phyloP scores from a whole-genome alignment of 805 yeast genomes.

The Huiozyma sinensis region DNA sequence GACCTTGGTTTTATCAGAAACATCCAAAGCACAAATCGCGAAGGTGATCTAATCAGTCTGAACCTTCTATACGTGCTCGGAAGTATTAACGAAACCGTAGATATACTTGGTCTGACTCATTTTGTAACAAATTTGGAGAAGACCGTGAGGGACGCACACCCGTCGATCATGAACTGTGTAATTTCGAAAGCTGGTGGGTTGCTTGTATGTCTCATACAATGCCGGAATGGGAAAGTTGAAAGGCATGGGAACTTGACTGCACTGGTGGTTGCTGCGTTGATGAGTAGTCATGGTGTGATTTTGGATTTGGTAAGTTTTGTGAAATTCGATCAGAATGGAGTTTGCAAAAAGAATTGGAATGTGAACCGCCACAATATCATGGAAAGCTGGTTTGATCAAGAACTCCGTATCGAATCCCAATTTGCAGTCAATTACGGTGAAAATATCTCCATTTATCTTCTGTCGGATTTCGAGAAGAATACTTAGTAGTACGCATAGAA shows the following conservation, averaged over 20 bases:
- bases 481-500: neutral
- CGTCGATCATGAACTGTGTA: conserved; percentile 40
- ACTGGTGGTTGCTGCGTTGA: conserved; percentile 63
- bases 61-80: conserved; percentile 84
- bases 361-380: conserved; percentile 68
- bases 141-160: conserved; percentile 46
- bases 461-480: conserved; percentile 41
- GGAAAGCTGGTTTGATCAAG: conserved; percentile 41
- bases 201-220: conserved; percentile 64
- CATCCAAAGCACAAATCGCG: conserved; percentile 36
- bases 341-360: conserved; percentile 39
- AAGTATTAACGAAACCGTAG: conserved; percentile 75
- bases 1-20: conserved; percentile 88
- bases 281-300: conserved; percentile 72
- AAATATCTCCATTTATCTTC: conserved; percentile 43
- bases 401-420: conserved; percentile 32
- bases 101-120: conserved; percentile 81
- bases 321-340: conserved; percentile 32
- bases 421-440: conserved; percentile 62
- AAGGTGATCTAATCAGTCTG: conserved; percentile 35
- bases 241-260: conserved; percentile 64
- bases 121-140: conserved; percentile 78
- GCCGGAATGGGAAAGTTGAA: conserved; percentile 37
- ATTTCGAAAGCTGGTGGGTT: conserved; percentile 76
- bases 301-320: conserved; percentile 79